These are phyloP conservation scores for Termitomyces sp. DNA, from an alignment of 768 basidiomycete species.

Conservation along the genomic window DNA sequence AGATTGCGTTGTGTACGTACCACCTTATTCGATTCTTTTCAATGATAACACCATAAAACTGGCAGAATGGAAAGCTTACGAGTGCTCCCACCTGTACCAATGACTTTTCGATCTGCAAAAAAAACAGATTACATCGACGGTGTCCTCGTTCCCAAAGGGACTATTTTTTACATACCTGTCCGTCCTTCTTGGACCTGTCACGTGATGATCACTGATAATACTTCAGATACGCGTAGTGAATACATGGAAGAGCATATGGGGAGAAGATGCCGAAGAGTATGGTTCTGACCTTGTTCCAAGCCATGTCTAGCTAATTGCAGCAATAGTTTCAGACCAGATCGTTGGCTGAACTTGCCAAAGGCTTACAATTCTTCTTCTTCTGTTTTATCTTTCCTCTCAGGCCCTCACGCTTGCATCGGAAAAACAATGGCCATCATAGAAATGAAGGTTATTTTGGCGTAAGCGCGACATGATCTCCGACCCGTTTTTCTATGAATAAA, in stretches of 20 bases:
- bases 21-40: background rate
- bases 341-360: slow-evolving; percentile 42
- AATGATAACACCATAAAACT: background rate
- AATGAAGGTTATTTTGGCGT: slow-evolving; percentile 41
- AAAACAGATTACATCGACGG: slow-evolving; percentile 43
- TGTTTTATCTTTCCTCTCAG: slow-evolving; percentile 36
- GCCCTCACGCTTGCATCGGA: slow-evolving; percentile 41
- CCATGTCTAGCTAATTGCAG: background rate
- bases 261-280: slow-evolving; percentile 47
- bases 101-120: slow-evolving; percentile 33
- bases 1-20: slow-evolving; percentile 37
- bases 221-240: slow-evolving; percentile 47
- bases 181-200: slow-evolving; percentile 7
- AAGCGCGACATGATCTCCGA: slow-evolving; percentile 4
- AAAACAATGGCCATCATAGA: slow-evolving; percentile 43
- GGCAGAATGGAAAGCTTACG: slow-evolving; percentile 42
- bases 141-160: slow-evolving; percentile 42
- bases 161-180: slow-evolving; percentile 39
- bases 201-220: background rate
- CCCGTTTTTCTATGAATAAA: background rate
- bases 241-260: slow-evolving; percentile 48
- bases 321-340: slow-evolving; percentile 40
- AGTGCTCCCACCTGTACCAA: slow-evolving; percentile 39
- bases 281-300: slow-evolving; percentile 5
- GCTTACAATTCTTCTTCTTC: slow-evolving; percentile 32